These are phyloP conservation scores for Sungouiella blattae DNA, from an alignment of 805 yeast genomes.

Conservation along the genomic window DNA sequence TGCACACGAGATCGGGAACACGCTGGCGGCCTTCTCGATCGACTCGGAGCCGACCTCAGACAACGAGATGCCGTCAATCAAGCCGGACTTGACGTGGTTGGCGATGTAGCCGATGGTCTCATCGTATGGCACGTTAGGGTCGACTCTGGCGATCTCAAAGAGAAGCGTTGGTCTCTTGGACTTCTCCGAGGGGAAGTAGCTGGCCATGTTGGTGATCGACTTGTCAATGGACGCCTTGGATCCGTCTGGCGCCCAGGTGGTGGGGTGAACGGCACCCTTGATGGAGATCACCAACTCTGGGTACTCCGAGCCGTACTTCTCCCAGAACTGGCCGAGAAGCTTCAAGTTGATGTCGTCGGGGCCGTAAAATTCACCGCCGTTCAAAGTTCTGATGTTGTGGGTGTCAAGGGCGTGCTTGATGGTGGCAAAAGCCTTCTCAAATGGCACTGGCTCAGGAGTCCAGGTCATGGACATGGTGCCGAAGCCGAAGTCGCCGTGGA, in stretches of 20 bases:
- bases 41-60: slow-evolving; percentile 69
- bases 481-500: slow-evolving; percentile 48
- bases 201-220: slow-evolving; percentile 45
- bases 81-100: slow-evolving; percentile 59
- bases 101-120: slow-evolving; percentile 55
- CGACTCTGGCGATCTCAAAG: slow-evolving; percentile 75
- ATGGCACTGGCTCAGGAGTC: slow-evolving; percentile 54
- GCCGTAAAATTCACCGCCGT: slow-evolving; percentile 82
- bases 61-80: slow-evolving; percentile 66
- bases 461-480: slow-evolving; percentile 85
- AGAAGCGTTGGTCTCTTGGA: slow-evolving; percentile 31
- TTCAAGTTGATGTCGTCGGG: slow-evolving; percentile 48
- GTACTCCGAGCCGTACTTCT: slow-evolving; percentile 53
- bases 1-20: slow-evolving; percentile 59
- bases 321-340: slow-evolving; percentile 55
- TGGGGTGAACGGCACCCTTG: slow-evolving; percentile 57
- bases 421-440: slow-evolving; percentile 49
- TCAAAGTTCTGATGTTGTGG: slow-evolving; percentile 56
- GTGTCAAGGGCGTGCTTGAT: slow-evolving; percentile 39
- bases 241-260: slow-evolving; percentile 45
- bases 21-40: slow-evolving; percentile 53
- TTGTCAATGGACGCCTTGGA: slow-evolving; percentile 42
- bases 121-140: slow-evolving; percentile 51
- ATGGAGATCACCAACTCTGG: slow-evolving; percentile 55
- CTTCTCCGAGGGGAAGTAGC: slow-evolving; percentile 25